phyloP scores from a whole-genome alignment of 2,329 filamentous ascomycete species.

The Hymenoscyphus scutula region DNA sequence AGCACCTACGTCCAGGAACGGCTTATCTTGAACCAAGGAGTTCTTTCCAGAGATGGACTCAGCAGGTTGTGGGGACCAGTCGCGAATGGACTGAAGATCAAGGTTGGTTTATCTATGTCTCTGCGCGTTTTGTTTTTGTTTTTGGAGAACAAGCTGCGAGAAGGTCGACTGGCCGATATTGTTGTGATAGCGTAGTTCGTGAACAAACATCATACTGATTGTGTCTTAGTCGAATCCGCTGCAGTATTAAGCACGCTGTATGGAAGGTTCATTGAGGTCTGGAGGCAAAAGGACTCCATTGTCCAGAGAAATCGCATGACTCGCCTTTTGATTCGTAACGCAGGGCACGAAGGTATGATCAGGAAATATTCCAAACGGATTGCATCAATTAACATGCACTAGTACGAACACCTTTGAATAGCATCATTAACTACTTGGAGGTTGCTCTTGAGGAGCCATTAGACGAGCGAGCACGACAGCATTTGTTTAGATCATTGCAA shows the following conservation, averaged over 20 bases:
- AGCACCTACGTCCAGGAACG: conserved; percentile 14
- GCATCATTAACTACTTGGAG: conserved; percentile 89
- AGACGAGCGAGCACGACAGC: conserved; percentile 80
- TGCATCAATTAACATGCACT: background rate
- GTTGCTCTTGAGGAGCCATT: conserved; percentile 78
- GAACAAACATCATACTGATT: background rate
- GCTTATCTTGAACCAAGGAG: conserved; percentile 24
- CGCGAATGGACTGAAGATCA: conserved; percentile 29
- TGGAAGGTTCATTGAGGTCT: conserved; percentile 27
- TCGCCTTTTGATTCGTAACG: conserved; percentile 51
- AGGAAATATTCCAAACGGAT: background rate
- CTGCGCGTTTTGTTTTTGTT: too few relatives aligned
- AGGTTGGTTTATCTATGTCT: conserved; percentile 10
- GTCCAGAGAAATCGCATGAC: conserved; percentile 25
- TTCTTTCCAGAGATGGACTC: conserved; percentile 26
- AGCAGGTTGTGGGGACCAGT: conserved; percentile 25
- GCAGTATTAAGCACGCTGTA: conserved; percentile 25
- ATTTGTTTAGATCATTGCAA: conserved; percentile 77
- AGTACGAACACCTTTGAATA: conserved; percentile 75
- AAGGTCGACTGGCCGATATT: too few relatives aligned
- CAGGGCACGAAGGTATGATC: conserved; percentile 68
- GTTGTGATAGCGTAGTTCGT: too few relatives aligned
- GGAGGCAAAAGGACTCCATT: conserved; percentile 26
- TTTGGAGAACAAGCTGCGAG: too few relatives aligned
- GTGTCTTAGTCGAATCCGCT: conserved; percentile 23